Percentiles rank a stretch among this genome's conserved stretches.
phyloP scores from a whole-genome alignment of 768 basidiomycete genomes.

The Hortiboletus flavorubellus region DNA sequence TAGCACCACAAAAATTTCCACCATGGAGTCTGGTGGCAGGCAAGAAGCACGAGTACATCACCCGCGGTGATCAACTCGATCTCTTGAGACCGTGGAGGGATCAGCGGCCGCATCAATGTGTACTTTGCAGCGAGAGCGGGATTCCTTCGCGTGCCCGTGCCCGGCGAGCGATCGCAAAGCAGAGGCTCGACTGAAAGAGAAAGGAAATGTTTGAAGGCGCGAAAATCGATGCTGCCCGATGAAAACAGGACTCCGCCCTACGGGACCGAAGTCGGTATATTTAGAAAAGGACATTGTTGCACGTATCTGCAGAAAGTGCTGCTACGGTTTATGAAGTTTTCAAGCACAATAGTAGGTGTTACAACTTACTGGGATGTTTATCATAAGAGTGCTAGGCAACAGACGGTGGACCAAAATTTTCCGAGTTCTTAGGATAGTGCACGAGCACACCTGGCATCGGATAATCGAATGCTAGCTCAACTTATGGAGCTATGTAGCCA shows the following conservation, averaged over 20 bases:
- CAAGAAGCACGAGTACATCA: conserved; percentile 25
- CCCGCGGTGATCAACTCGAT: conserved; percentile 24
- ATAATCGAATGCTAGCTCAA: neutral
- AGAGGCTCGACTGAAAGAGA: conserved; percentile 26
- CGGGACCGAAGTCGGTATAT: conserved; percentile 15
- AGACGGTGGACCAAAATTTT: neutral
- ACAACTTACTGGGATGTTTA: conserved; percentile 1
- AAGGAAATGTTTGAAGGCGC: conserved; percentile 32
- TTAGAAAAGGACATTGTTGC: neutral
- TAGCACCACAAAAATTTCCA: conserved; percentile 2
- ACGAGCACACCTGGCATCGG: neutral
- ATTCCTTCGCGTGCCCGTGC: conserved; percentile 23
- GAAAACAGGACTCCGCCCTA: conserved; percentile 25
- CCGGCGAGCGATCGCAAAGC: conserved; percentile 32
- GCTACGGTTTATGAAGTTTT: neutral
- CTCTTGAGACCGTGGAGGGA: conserved; percentile 22
- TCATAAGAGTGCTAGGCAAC: neutral
- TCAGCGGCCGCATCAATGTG: conserved; percentile 24
- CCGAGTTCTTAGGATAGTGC: neutral
- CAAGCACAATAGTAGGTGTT: neutral
- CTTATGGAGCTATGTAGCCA: no score
- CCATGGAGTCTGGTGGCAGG: conserved; percentile 23
- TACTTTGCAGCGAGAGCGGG: conserved; percentile 24
- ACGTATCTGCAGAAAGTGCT: neutral
- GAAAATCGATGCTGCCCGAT: conserved; percentile 29